phyloP scores from a whole-genome alignment of 2,329 filamentous ascomycete genomes.

The Penicillium italicum region DNA sequence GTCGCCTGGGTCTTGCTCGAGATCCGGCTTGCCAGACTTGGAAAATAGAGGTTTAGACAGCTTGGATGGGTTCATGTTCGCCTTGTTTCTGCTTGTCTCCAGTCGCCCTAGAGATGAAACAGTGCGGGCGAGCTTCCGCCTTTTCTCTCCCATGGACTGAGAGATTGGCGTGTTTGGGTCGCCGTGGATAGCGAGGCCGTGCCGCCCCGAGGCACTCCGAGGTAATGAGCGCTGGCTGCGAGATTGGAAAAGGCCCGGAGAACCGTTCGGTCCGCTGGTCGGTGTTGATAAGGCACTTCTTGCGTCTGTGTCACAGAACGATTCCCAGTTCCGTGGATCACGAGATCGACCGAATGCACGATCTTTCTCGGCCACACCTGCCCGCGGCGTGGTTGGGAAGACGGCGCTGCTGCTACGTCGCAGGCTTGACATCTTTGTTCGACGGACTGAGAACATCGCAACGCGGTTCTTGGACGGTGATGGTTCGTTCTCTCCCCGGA shows the following conservation, averaged over 20 bases:
- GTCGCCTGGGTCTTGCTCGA: conserved; percentile 58
- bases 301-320: conserved; percentile 76
- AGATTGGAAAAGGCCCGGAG: conserved; percentile 75
- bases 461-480: conserved; percentile 59
- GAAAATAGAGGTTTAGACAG: conserved; percentile 21
- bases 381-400: conserved; percentile 55
- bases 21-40: conserved; percentile 36
- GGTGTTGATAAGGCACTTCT: conserved; percentile 76
- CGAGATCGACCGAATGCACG: conserved; percentile 71
- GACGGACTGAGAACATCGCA: conserved; percentile 47
- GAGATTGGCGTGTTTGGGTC: conserved; percentile 52
- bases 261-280: conserved; percentile 61
- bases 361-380: conserved; percentile 47
- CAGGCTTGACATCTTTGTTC: conserved; percentile 52
- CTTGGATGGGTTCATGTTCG: conserved; percentile 29
- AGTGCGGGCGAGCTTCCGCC: conserved; percentile 59
- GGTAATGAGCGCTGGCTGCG: conserved; percentile 55
- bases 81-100: conserved; percentile 49
- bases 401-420: conserved; percentile 70
- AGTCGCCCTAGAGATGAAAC: conserved; percentile 61
- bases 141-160: conserved; percentile 49
- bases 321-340: conserved; percentile 87
- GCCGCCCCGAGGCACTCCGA: conserved; percentile 56
- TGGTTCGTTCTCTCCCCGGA: conserved; percentile 68
- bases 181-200: conserved; percentile 33